Base-by-base conservation (phyloP, 352 stramenopile species). In the Blastocystis sp. region DNA sequence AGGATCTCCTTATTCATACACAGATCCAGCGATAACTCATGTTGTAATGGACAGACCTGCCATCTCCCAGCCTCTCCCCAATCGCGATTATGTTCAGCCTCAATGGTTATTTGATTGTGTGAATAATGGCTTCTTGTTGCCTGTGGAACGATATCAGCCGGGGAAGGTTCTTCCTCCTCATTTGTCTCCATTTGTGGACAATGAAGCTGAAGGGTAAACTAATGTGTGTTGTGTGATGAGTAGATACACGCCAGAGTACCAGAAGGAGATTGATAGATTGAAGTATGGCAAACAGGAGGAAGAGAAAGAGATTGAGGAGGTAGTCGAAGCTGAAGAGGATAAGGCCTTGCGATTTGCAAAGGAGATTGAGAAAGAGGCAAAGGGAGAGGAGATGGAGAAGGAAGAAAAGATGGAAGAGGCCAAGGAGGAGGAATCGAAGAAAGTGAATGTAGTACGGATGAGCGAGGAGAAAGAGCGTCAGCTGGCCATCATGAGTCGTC, bases 41-140 rank as follows among this genome's bases (percentile, higher is more conserved):
- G 94, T 98, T 89, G 89, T 98, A 69, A 93, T 96, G 88, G 96
- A 98, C 89, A 35, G 74, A 21, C 74, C 74, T 14, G 43, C 14
- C 7, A 16, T 78, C 14, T 6, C 32, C 19, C 49, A 81, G 16
- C 5, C 43, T 49, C 89, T 89, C 5, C 91, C 92, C 67, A 91
- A 89, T 14, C 92, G 95, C 88, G 96, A 99, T 90, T 98, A 96
- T 88, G 92, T 99, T 57, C 97, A 99, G 91, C 97, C 97, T 46
- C 97, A 99, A 90, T 99, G 97, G 97, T 91, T 99, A 32, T 95
- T 98, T 69, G 97, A 99, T 91, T 95, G 92, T 39, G 92, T 97
- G 39, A 99, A 99, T 91, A 97, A 97, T 81, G 91, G 93, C 49
- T 92, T 98, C 56, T 61, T 97, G 43, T 89, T 99, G 61, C 96